Evolutionary conservation across 2,329 filamentous ascomycete genomes (phyloP), one percentile per base, ranked within the genome.

Genomic region (Fusarium abutilonis): DNA sequence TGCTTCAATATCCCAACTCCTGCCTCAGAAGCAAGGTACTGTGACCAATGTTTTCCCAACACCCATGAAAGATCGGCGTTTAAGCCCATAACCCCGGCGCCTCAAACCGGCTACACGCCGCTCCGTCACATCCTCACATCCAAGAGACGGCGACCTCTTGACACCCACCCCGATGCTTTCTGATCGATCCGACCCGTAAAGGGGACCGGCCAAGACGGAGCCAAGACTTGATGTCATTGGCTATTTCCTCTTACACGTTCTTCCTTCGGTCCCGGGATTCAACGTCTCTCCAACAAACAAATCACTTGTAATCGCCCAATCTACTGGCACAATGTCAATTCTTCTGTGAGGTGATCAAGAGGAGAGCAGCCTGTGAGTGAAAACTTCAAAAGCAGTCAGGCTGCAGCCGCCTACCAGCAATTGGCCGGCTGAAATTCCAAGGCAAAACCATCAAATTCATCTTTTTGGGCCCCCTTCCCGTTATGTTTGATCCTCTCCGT

Each of bases 171-270:
- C 43, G 36, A 39, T 28, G n/a, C 13, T 34, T 31, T 26, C 42
- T 46, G 45, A 54, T 55, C 44, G 45, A 48, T 47, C 48, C 42
- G 45, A 31, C 26, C 57, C 39, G 26, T 50, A 35, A 28, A 49
- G 26, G 31, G 63, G 62, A 41, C 43, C 42, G 60, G 53, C 29
- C 35, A 23, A 52, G 29, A 44, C 53, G 45, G 63, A 45, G 60
- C 63, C 42, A 52, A 50, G 63, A 36, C 56, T 15, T 17, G 28
- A 29, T 52, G 17, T 42, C 36, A 63, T 63, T 63, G 66, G 66
- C 29, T 44, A 51, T 28, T 51, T 29, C 39, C 47, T 23, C 45
- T 43, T 42, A 52, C 21, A 55, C 31, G 28, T 21, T 41, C 36
- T 32, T 53, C 38, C 35, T 52, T 51, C 36, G 21, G 46, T 14